Evolutionary conservation across 345 rosid species (phyloP).

Genomic region (Salix dunnii): DNA sequence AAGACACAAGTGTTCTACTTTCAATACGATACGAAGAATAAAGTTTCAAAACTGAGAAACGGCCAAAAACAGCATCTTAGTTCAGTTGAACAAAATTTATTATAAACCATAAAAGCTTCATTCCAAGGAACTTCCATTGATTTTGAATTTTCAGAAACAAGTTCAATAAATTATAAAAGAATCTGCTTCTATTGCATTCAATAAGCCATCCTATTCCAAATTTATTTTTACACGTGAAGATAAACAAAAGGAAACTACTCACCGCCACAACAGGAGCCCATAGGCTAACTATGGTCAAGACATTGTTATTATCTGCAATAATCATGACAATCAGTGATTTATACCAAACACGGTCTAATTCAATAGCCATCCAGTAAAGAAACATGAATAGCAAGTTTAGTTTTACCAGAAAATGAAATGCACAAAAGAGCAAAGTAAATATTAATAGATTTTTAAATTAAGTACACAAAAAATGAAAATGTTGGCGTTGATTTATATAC

Average conservation of each 20-base stretch:
- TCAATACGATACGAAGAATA: neutral
- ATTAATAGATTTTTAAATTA: neutral
- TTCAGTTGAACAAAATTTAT: too few species aligned
- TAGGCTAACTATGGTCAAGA: slow-evolving; percentile 70
- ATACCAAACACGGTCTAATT: neutral
- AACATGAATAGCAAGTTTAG: neutral
- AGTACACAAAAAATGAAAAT: too few species aligned
- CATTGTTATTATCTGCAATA: slow-evolving; percentile 74
- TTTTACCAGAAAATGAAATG: neutral
- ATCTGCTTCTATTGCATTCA: neutral
- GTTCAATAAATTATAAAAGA: slow-evolving; percentile 3
- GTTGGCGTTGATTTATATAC: neutral
- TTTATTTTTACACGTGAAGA: neutral
- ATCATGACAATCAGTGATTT: slow-evolving; percentile 19
- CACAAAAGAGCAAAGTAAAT: neutral
- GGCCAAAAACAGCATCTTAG: too few species aligned
- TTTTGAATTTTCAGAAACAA: neutral
- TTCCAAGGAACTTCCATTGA: neutral
- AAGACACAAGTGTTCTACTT: neutral
- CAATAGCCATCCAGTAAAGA: neutral
- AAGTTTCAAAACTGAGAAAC: neutral
- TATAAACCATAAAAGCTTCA: neutral
- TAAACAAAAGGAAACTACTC: slow-evolving; percentile 34
- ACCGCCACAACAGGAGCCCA: slow-evolving; percentile 99
- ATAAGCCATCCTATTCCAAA: slow-evolving; percentile 9